A percentile compares a stretch with the other conserved stretches of the same genome.
These are phyloP conservation scores for Pseudocercospora vitis DNA, from an alignment of 2,329 filamentous ascomycete species.

Conservation along the genomic window DNA sequence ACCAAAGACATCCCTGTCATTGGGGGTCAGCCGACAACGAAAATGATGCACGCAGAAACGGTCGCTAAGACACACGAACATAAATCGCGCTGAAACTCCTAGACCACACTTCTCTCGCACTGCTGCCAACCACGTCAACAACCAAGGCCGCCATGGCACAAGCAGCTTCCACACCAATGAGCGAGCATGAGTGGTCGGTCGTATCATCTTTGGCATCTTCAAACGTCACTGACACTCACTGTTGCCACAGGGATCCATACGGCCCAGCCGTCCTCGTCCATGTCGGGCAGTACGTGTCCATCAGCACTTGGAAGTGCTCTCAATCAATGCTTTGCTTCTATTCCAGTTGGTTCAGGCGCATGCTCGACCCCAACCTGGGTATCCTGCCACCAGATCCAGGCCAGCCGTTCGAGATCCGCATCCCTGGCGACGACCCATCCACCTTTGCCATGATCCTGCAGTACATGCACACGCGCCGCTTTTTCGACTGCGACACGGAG, in stretches of 20 bases:
- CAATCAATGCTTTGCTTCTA: constrained; percentile 11
- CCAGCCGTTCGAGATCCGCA: constrained; percentile 9
- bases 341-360: constrained; percentile 11
- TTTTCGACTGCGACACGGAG: constrained; percentile 6
- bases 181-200: constrained; percentile 10
- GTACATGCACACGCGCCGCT: constrained; percentile 12
- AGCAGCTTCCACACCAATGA: constrained; percentile 4
- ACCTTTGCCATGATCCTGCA: constrained; percentile 15
- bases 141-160: not conserved
- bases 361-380: not conserved
- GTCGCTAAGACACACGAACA: not conserved
- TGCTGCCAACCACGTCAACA: not conserved
- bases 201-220: not conserved
- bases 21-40: not conserved
- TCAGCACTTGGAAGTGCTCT: not conserved
- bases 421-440: constrained; percentile 16
- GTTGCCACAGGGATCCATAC: constrained; percentile 10
- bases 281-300: not conserved
- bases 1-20: not conserved
- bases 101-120: not conserved
- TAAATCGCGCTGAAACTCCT: not conserved
- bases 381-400: not conserved
- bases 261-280: constrained; percentile 9
- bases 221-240: not conserved
- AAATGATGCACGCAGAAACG: constrained; percentile 4